These are phyloP conservation scores for Perilla frutescens DNA, from an alignment of 257 asterid genomes.

Conservation along the genomic window DNA sequence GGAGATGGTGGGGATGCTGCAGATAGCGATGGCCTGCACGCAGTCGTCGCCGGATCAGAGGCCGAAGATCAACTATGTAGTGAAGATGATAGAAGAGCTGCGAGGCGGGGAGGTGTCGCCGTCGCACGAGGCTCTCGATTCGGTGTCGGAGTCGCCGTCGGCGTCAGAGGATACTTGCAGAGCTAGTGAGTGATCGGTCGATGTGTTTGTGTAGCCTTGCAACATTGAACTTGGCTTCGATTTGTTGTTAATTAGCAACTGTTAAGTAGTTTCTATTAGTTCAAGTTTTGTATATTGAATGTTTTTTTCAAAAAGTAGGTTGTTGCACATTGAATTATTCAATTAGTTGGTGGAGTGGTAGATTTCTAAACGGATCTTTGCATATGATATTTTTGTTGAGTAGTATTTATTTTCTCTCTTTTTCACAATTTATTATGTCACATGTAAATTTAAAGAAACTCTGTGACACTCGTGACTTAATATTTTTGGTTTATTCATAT, in stretches of 20 bases:
- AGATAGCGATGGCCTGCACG: slow-evolving; percentile 81
- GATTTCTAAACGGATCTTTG: too few species aligned
- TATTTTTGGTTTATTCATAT: too few species aligned
- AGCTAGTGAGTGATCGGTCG: slow-evolving; percentile 56
- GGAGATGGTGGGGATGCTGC: slow-evolving; percentile 95
- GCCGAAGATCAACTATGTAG: slow-evolving; percentile 68
- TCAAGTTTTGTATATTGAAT: slow-evolving; percentile 39
- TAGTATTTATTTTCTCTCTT: too few species aligned
- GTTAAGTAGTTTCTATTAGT: neutral
- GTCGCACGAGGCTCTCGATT: slow-evolving; percentile 55
- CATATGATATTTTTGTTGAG: too few species aligned
- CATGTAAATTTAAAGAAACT: too few species aligned
- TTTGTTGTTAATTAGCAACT: neutral
- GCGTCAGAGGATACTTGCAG: slow-evolving; percentile 64
- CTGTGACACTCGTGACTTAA: too few species aligned
- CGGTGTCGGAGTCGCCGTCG: slow-evolving; percentile 83
- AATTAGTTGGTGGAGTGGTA: too few species aligned
- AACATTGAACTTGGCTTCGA: neutral
- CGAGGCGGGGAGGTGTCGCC: slow-evolving; percentile 77
- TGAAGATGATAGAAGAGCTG: slow-evolving; percentile 86
- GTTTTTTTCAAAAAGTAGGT: neutral
- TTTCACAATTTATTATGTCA: too few species aligned
- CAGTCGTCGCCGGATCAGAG: slow-evolving; percentile 71
- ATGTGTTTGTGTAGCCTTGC: neutral
- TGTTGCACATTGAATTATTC: too few species aligned